These are phyloP conservation scores for Vigna mungo DNA, from an alignment of 306 rosid species.

Conservation along the genomic window DNA sequence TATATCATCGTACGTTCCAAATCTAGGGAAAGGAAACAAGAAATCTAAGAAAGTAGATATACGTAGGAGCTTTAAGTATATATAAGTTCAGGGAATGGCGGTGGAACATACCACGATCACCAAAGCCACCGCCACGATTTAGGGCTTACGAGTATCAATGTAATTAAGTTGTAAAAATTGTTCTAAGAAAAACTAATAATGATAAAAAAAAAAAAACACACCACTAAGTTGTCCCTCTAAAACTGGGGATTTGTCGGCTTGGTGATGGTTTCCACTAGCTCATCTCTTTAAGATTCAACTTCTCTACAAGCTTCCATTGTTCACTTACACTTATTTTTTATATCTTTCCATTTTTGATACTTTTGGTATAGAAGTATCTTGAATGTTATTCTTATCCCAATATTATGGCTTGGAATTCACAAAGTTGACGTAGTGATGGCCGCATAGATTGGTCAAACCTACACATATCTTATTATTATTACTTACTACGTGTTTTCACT, in stretches of 20 bases:
- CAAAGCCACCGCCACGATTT: neutral
- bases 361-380: neutral
- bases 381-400: neutral
- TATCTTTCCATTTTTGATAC: neutral
- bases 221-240: constrained; percentile 48
- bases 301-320: neutral
- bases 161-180: neutral
- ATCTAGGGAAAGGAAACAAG: too few relatives aligned
- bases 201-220: neutral
- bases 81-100: constrained; percentile 6
- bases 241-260: constrained; percentile 63
- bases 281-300: constrained; percentile 21
- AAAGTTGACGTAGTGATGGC: constrained; percentile 49
- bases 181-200: neutral
- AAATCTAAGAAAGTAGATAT: neutral
- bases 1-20: too few relatives aligned
- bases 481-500: constrained; percentile 35
- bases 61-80: constrained; percentile 3
- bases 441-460: constrained; percentile 56
- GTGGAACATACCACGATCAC: constrained; percentile 2
- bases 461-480: constrained; percentile 20
- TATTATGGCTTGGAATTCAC: constrained; percentile 43
- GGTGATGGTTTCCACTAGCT: constrained; percentile 49
- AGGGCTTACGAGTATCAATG: neutral
- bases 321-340: constrained; percentile 1